A percentile compares a stretch with the other conserved stretches of the same genome.
Conservation (phyloP, 306 rosid species). For the Erythrophleum fordii region DNA sequence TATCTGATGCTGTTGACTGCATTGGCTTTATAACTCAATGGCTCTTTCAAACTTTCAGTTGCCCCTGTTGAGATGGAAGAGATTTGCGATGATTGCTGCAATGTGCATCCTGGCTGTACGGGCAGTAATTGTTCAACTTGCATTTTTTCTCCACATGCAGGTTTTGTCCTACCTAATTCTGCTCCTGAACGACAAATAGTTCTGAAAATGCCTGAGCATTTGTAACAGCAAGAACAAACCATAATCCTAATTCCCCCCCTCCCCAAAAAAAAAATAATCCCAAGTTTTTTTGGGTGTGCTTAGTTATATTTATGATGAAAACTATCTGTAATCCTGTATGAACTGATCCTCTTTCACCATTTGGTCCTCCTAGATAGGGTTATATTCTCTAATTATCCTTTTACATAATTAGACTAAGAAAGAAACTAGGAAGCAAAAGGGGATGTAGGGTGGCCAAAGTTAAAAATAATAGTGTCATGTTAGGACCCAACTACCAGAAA, state of each 20-base stretch:
- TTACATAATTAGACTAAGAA: not conserved
- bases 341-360: constrained; percentile 12
- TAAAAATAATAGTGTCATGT: constrained; percentile 4
- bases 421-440: not conserved
- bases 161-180: constrained; percentile 45
- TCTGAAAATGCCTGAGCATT: constrained; percentile 28
- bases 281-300: not conserved
- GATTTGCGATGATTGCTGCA: constrained; percentile 89
- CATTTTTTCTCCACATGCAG: constrained; percentile 97
- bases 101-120: constrained; percentile 96
- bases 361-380: constrained; percentile 5
- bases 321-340: constrained; percentile 12
- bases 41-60: constrained; percentile 53
- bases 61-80: constrained; percentile 94
- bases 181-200: constrained; percentile 12
- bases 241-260: not conserved
- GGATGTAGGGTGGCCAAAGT: constrained; percentile 9
- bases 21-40: constrained; percentile 19
- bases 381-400: constrained; percentile 30
- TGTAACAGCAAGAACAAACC: not conserved
- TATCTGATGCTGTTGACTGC: not conserved
- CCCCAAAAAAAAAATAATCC: not conserved
- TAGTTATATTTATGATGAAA: constrained; percentile 16
- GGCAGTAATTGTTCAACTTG: constrained; percentile 95
- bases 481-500: no score